Conservation (phyloP, 2,329 filamentous ascomycete genomes). For the Ascocoryne sarcoides region DNA sequence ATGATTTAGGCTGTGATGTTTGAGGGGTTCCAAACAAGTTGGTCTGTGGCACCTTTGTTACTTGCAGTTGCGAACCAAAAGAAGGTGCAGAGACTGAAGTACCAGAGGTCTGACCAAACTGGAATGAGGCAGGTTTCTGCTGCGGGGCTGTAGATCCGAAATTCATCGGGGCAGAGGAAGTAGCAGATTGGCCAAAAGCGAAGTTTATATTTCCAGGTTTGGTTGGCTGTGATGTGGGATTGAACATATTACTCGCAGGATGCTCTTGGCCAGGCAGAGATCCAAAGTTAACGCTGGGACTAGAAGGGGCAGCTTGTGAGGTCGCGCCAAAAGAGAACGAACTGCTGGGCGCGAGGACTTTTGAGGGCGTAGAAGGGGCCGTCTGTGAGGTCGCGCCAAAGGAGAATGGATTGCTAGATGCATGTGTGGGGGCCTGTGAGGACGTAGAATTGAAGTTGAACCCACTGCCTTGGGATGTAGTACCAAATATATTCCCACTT, state of each 20-base stretch:
- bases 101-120: conserved; percentile 7
- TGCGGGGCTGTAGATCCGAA: conserved; percentile 7
- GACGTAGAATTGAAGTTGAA: conserved; percentile 6
- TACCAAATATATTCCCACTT: neutral
- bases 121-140: conserved; percentile 5
- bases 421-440: neutral
- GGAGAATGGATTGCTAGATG: conserved; percentile 6
- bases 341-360: neutral
- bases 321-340: conserved; percentile 14
- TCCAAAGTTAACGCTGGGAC: conserved; percentile 9
- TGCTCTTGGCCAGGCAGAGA: conserved; percentile 4
- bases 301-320: conserved; percentile 8
- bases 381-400: conserved; percentile 12
- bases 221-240: neutral
- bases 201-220: neutral
- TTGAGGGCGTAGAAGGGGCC: conserved; percentile 2
- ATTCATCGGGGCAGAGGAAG: conserved; percentile 4
- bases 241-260: conserved; percentile 5
- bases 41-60: neutral
- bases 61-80: no score
- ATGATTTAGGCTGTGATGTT: neutral
- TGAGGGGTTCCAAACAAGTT: conserved; percentile 4
- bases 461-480: neutral
- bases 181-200: conserved; percentile 3
- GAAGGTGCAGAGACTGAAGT: conserved; percentile 3